Conservation (phyloP, 495 filamentous ascomycete genomes). For the Sordaria brevicollis region DNA sequence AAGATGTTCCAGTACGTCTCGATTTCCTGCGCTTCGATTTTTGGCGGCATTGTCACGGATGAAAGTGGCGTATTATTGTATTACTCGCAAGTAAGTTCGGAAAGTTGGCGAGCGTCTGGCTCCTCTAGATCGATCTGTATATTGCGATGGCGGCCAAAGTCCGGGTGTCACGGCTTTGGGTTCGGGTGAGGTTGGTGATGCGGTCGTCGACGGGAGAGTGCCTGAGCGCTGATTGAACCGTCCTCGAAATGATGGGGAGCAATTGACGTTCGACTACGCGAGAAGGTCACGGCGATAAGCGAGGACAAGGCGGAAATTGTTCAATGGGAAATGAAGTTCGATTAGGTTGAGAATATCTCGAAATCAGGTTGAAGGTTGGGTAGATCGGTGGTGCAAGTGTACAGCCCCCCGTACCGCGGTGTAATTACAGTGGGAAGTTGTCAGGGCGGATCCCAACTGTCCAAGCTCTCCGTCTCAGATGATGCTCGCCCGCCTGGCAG, state of each 20-base stretch:
- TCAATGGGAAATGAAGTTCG: background rate
- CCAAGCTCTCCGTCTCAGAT: background rate
- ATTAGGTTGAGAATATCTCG: background rate
- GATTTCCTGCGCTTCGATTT: conserved; percentile 90
- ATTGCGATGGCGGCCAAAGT: background rate
- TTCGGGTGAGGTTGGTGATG: background rate
- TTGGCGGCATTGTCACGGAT: conserved; percentile 48
- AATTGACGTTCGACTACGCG: background rate
- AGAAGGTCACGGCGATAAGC: background rate
- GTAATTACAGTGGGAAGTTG: background rate
- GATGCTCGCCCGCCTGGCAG: background rate
- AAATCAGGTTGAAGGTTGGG: background rate
- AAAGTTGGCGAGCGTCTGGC: background rate
- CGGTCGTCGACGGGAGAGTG: background rate
- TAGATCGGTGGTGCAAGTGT: background rate
- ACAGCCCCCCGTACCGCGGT: background rate
- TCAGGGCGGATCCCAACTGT: background rate
- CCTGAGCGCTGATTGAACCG: background rate
- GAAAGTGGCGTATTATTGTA: background rate
- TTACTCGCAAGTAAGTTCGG: background rate
- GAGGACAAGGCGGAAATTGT: background rate
- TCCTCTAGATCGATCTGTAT: background rate
- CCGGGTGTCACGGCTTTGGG: background rate
- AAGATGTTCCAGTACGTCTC: conserved; percentile 99
- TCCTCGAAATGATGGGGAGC: background rate